Evolutionary conservation across 306 rosid species (phyloP).

Genomic region (Malus orientalis): DNA sequence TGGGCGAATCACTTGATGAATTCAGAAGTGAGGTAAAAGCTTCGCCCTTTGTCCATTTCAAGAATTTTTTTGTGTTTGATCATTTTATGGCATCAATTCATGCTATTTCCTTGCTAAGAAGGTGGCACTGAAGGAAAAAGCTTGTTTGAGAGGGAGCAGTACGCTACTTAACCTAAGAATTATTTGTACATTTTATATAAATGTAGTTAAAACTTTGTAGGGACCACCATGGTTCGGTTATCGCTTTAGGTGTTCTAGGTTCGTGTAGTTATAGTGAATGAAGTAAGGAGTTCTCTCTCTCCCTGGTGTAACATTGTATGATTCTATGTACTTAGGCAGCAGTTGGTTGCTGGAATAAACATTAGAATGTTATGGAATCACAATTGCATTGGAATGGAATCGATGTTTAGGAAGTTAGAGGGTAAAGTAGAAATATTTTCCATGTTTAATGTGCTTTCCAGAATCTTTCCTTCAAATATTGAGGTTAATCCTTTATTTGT

Average conservation of each 20-base stretch:
- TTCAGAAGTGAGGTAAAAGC: slow-evolving; percentile 79
- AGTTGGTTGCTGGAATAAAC: not conserved
- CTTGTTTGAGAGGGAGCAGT: no score
- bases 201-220: no score
- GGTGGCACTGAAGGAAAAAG: no score
- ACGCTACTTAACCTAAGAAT: no score
- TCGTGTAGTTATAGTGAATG: not conserved
- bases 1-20: slow-evolving; percentile 89
- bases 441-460: not conserved
- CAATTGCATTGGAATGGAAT: not conserved
- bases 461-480: not conserved
- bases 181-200: no score
- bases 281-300: not conserved
- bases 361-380: not conserved
- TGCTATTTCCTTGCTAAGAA: not conserved
- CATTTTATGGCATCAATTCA: not conserved
- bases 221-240: not conserved
- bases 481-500: not conserved
- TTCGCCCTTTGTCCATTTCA: not conserved
- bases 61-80: not conserved
- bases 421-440: not conserved
- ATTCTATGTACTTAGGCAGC: not conserved
- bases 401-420: not conserved
- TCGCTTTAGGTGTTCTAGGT: not conserved
- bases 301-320: no score